Evolutionary conservation across 176 grass and related monocot genomes (phyloP).

Genomic region (Musa itinerans): DNA sequence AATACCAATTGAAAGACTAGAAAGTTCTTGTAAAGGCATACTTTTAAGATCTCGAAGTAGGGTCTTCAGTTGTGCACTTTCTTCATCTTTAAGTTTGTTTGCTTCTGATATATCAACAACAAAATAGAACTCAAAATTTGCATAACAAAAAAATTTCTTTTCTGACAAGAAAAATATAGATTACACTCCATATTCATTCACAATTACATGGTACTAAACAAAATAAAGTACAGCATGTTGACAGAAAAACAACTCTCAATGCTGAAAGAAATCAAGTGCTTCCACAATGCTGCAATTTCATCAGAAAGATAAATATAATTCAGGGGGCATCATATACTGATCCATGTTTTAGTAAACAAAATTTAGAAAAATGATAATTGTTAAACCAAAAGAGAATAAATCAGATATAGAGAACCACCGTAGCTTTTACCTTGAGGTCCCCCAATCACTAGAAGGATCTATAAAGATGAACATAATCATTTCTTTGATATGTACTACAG

Average conservation of each 20-base stretch:
- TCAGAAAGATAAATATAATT: background rate
- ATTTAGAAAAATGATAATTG: background rate
- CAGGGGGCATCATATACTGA: background rate
- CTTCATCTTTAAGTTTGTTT: constrained; percentile 64
- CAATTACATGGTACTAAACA: background rate
- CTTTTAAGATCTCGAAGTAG: constrained; percentile 74
- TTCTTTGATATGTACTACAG: background rate
- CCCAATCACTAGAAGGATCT: background rate
- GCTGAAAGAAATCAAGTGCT: background rate
- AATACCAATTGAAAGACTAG: constrained; percentile 16
- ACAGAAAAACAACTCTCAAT: background rate
- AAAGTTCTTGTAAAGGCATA: constrained; percentile 20
- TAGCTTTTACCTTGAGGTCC: background rate
- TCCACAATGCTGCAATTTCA: background rate
- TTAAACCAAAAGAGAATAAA: background rate
- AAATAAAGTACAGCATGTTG: background rate
- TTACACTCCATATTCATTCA: background rate
- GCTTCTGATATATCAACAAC: constrained; percentile 48
- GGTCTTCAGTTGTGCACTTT: constrained; percentile 67
- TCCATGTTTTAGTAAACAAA: background rate
- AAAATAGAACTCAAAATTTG: constrained; percentile 12
- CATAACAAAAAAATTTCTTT: background rate
- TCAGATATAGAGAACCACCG: background rate
- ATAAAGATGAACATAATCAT: background rate
- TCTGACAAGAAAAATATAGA: background rate